These are phyloP conservation scores for Rosa persica DNA, from an alignment of 306 rosid species.

Conservation along the genomic window DNA sequence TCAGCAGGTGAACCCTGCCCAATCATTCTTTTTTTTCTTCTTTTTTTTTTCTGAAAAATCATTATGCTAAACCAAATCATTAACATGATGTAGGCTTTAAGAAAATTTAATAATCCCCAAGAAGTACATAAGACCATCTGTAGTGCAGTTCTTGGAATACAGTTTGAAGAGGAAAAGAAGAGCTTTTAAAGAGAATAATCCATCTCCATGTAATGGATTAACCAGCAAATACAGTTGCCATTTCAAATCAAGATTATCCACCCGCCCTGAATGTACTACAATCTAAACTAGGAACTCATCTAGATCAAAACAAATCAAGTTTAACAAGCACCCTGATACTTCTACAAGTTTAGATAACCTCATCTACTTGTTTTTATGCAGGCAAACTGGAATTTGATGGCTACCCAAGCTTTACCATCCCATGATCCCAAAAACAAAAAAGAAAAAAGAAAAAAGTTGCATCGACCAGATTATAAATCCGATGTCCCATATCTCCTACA, in stretches of 20 bases:
- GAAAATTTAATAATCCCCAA: too few relatives aligned
- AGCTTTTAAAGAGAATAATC: not conserved
- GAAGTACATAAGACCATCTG: too few relatives aligned
- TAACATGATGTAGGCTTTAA: too few relatives aligned
- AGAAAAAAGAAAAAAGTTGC: not conserved
- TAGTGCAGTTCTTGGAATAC: not conserved
- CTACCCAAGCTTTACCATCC: not conserved
- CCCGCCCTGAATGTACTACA: not conserved
- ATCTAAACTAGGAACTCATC: not conserved
- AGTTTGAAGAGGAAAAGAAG: not conserved
- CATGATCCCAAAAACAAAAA: not conserved
- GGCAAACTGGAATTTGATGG: not conserved
- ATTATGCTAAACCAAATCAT: not conserved
- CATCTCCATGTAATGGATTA: not conserved
- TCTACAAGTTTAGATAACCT: not conserved
- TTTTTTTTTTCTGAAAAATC: not conserved
- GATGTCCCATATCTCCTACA: not conserved
- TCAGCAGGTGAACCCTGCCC: not conserved
- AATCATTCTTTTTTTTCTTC: not conserved
- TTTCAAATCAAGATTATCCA: not conserved
- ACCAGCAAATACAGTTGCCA: not conserved
- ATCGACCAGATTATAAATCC: not conserved
- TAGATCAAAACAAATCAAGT: not conserved
- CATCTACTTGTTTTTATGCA: not conserved
- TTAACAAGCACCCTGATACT: too few relatives aligned